These are phyloP conservation scores for Glycyrrhiza uralensis DNA, from an alignment of 306 rosid species.

Conservation along the genomic window DNA sequence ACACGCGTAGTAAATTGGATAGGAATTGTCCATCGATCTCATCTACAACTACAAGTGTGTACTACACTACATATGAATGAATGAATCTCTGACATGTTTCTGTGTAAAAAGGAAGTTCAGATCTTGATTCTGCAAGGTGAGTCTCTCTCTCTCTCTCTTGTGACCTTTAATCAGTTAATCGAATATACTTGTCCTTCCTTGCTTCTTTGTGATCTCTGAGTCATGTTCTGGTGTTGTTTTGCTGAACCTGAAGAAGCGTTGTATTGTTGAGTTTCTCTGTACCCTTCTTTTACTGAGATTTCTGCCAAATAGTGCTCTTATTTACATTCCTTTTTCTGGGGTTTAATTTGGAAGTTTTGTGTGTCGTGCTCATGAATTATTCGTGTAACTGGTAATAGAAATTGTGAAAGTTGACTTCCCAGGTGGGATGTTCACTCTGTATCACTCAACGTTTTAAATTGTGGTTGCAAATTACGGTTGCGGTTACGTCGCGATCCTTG, in stretches of 20 bases:
- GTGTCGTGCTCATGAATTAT: neutral
- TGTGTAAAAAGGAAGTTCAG: neutral
- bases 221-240: neutral
- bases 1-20: neutral
- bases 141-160: slow-evolving; percentile 13
- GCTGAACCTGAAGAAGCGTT: neutral
- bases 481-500: too few species aligned
- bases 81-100: slow-evolving; percentile 14
- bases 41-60: too few species aligned
- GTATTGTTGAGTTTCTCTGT: neutral
- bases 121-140: slow-evolving; percentile 7
- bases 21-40: neutral
- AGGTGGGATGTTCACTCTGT: neutral
- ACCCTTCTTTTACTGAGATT: neutral
- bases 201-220: neutral
- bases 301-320: neutral
- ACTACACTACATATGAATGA: neutral
- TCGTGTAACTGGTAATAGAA: neutral
- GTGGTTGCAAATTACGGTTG: too few species aligned
- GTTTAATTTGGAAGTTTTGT: neutral
- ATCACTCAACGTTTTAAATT: too few species aligned
- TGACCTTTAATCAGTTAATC: neutral
- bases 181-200: slow-evolving; percentile 12
- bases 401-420: neutral
- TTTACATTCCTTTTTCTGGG: neutral